phyloP scores from a whole-genome alignment of 2,329 filamentous ascomycete species.

The Botrytis deweyae region DNA sequence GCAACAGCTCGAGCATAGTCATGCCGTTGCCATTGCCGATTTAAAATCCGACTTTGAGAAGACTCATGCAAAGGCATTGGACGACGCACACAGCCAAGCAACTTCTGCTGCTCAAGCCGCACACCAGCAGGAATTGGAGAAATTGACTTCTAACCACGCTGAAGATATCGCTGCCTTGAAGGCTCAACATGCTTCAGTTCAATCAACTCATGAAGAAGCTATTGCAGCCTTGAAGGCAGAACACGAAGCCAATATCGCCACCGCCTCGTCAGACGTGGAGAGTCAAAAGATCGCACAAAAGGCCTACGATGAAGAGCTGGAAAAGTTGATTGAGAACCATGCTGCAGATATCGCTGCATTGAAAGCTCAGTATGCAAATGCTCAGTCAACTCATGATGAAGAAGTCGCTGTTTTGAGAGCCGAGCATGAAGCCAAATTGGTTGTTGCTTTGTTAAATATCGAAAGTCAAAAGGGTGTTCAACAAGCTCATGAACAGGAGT shows the following conservation, averaged over 20 bases:
- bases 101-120: conserved; percentile 49
- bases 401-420: conserved; percentile 42
- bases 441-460: neutral
- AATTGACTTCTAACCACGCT: conserved; percentile 55
- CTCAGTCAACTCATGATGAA: conserved; percentile 58
- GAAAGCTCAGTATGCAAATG: conserved; percentile 47
- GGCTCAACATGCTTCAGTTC: conserved; percentile 47
- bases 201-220: conserved; percentile 57
- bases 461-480: conserved; percentile 39
- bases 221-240: conserved; percentile 39
- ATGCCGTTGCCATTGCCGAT: conserved; percentile 44
- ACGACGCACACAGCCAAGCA: conserved; percentile 54
- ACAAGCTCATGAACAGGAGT: conserved; percentile 49
- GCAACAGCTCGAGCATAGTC: conserved; percentile 53
- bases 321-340: conserved; percentile 55
- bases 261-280: neutral
- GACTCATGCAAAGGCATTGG: conserved; percentile 57
- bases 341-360: conserved; percentile 45
- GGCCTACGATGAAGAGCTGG: conserved; percentile 50
- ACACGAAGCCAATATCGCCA: neutral
- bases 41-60: conserved; percentile 49
- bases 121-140: conserved; percentile 51
- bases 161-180: conserved; percentile 45
- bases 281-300: conserved; percentile 43
- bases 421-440: neutral